A percentile compares a stretch with the other conserved stretches of the same genome.
These are phyloP conservation scores for Teratosphaeria epicoccoides DNA, from an alignment of 2,329 filamentous ascomycete species.

Conservation along the genomic window DNA sequence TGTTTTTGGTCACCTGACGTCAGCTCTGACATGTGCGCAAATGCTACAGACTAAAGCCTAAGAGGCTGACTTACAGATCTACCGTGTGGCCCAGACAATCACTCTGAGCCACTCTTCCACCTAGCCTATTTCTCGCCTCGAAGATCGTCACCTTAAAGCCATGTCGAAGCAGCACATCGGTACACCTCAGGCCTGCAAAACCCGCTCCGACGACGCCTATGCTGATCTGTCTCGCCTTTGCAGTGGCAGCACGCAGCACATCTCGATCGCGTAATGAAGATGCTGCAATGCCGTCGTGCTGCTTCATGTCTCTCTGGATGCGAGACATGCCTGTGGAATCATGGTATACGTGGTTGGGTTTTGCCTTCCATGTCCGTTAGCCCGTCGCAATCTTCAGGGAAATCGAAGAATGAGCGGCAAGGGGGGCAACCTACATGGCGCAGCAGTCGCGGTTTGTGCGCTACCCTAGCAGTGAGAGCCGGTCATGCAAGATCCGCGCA, in stretches of 20 bases:
- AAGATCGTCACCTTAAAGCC: slow-evolving; percentile 59
- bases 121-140: slow-evolving; percentile 56
- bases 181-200: slow-evolving; percentile 59
- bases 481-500: not conserved
- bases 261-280: not conserved
- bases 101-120: slow-evolving; percentile 47
- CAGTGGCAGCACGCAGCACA: slow-evolving; percentile 6
- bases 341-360: slow-evolving; percentile 1
- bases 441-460: not conserved
- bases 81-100: slow-evolving; percentile 36
- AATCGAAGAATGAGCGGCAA: not conserved
- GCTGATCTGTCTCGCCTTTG: slow-evolving; percentile 6
- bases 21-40: not conserved
- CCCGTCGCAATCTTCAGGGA: not conserved
- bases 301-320: slow-evolving; percentile 6
- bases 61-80: slow-evolving; percentile 44
- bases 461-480: not conserved
- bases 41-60: too few species aligned
- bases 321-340: slow-evolving; percentile 6
- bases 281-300: not conserved
- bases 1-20: not conserved
- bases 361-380: slow-evolving; percentile 1
- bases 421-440: not conserved
- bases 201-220: slow-evolving; percentile 62
- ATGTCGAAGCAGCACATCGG: slow-evolving; percentile 53